Evolutionary conservation across 2,329 filamentous ascomycete species (phyloP).

Genomic region (Penicillium verrucosum): DNA sequence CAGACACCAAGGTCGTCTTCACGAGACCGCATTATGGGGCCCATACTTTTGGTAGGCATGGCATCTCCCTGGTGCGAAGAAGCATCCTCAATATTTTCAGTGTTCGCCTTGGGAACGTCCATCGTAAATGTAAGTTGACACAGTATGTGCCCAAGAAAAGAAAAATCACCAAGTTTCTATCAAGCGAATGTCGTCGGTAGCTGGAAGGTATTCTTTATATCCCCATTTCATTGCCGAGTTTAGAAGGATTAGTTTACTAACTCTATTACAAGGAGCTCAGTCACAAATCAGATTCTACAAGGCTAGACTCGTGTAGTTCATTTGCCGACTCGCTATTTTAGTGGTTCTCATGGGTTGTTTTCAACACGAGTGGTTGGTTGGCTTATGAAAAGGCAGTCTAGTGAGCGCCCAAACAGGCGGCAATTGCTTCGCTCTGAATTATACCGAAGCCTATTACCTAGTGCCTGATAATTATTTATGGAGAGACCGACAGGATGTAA

Average conservation of each 20-base stretch:
- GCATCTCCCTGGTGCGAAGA: neutral
- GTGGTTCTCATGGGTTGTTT: neutral
- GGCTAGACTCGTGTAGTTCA: neutral
- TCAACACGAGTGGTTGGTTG: neutral
- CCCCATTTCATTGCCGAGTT: neutral
- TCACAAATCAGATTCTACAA: neutral
- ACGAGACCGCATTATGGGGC: constrained; percentile 35
- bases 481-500: neutral
- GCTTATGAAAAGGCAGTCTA: neutral
- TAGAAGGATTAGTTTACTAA: neutral
- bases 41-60: neutral
- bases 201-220: neutral
- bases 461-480: too few relatives aligned
- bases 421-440: constrained; percentile 11
- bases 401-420: neutral
- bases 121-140: neutral
- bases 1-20: constrained; percentile 41
- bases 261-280: neutral
- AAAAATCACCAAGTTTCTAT: neutral
- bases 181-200: neutral
- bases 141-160: neutral
- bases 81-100: constrained; percentile 6
- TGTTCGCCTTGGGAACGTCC: neutral
- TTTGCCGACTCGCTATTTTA: neutral
- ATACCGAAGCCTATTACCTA: constrained; percentile 2